phyloP scores from a whole-genome alignment of 2,329 filamentous ascomycete species.

The Thermochaetoides dissita region DNA sequence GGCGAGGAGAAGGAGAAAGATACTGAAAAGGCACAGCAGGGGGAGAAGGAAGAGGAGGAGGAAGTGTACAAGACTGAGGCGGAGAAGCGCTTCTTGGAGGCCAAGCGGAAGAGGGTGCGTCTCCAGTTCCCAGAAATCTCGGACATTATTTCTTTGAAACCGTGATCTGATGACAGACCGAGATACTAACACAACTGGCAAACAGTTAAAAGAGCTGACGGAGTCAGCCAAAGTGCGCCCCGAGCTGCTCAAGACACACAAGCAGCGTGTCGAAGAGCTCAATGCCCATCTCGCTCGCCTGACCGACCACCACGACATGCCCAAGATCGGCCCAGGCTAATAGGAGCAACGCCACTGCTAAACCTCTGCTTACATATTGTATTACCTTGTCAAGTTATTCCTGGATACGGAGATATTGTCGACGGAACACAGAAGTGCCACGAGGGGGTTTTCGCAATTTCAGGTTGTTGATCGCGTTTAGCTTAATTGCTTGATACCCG shows the following conservation, averaged over 20 bases:
- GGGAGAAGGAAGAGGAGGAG: constrained; percentile 14
- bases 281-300: constrained; percentile 85
- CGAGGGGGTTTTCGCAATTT: too few relatives aligned
- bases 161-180: too few relatives aligned
- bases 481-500: too few relatives aligned
- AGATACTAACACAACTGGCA: not conserved
- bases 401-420: too few relatives aligned
- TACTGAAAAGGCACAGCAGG: constrained; percentile 24
- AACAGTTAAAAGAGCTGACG: constrained; percentile 64
- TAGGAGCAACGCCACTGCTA: not conserved
- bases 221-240: constrained; percentile 42
- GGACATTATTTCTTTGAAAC: too few relatives aligned
- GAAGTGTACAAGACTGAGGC: constrained; percentile 51
- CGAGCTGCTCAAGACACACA: constrained; percentile 89
- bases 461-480: too few relatives aligned
- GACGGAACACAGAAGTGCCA: too few relatives aligned
- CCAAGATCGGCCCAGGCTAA: constrained; percentile 49
- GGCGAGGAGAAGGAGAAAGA: constrained; percentile 11
- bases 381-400: too few relatives aligned
- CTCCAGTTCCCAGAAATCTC: not conserved
- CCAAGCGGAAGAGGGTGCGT: constrained; percentile 63
- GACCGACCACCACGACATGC: constrained; percentile 97
- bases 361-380: too few relatives aligned
- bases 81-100: constrained; percentile 68
- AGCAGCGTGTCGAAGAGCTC: constrained; percentile 87